Evolutionary conservation across 495 filamentous ascomycete genomes (phyloP).

Genomic region (Sabuloglossum arenarium): DNA sequence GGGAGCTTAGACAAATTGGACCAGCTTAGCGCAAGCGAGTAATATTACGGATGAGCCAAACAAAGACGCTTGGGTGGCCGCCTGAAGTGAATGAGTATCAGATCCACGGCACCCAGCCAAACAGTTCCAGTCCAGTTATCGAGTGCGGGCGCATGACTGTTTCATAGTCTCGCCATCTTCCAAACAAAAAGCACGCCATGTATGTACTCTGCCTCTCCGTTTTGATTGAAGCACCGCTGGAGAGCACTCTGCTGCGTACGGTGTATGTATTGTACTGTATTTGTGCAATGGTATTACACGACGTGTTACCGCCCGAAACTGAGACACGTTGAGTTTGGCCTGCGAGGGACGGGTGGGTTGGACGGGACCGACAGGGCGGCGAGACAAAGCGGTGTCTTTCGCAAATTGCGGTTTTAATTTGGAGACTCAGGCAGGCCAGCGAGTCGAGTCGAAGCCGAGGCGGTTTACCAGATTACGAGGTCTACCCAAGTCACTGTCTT

Average conservation of each 20-base stretch:
- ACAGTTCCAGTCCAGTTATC: background rate
- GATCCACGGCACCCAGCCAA: background rate
- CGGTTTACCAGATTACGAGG: no score
- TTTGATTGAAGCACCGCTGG: no score
- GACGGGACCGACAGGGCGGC: background rate
- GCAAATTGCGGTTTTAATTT: constrained; percentile 1
- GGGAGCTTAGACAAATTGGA: background rate
- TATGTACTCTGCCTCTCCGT: no score
- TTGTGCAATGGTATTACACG: no score
- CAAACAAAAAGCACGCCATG: no score
- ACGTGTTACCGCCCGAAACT: no score
- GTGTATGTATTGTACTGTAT: background rate
- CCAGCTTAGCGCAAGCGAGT: constrained; percentile 1
- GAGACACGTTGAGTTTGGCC: no score
- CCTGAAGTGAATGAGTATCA: background rate
- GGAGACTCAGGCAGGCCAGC: background rate
- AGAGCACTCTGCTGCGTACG: no score
- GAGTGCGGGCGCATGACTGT: background rate
- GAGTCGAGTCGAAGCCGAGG: no score
- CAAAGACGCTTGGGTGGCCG: background rate
- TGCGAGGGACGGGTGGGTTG: no score
- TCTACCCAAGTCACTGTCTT: no score
- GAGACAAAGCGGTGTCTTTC: background rate
- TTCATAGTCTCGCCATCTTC: background rate
- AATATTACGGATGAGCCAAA: background rate